phyloP scores from a whole-genome alignment of 345 rosid genomes.

The Salix purpurea region DNA sequence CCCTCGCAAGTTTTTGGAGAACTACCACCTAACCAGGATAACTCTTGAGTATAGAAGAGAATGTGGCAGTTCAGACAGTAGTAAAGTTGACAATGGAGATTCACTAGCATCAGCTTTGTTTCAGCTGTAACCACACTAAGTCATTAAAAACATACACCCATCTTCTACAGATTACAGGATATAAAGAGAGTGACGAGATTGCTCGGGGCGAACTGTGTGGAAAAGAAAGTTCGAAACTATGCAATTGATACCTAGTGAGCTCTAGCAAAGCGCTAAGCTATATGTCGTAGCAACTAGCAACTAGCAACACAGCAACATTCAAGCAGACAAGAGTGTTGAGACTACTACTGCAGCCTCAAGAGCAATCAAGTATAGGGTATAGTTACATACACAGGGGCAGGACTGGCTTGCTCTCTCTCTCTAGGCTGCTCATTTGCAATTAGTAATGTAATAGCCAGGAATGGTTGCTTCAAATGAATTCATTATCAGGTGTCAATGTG shows the following conservation, averaged over 20 bases:
- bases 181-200: conserved; percentile 37
- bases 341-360: not conserved
- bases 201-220: conserved; percentile 61
- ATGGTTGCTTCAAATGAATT: not conserved
- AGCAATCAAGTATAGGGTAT: not conserved
- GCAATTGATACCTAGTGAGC: not conserved
- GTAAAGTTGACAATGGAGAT: conserved; percentile 7
- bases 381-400: not conserved
- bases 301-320: not conserved
- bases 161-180: conserved; percentile 43
- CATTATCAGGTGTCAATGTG: not conserved
- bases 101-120: conserved; percentile 29
- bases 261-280: not conserved
- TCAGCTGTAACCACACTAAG: conserved; percentile 1
- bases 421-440: not conserved
- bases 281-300: not conserved
- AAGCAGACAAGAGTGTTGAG: not conserved
- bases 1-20: conserved; percentile 47
- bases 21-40: conserved; percentile 43
- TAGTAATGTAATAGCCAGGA: not conserved
- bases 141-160: conserved; percentile 45
- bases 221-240: conserved; percentile 26
- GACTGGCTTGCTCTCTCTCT: not conserved
- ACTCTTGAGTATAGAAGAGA: conserved; percentile 50
- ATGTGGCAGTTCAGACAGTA: conserved; percentile 9